Evolutionary conservation across 2,329 filamentous ascomycete genomes (phyloP).

Genomic region (Aspergillus fischeri): DNA sequence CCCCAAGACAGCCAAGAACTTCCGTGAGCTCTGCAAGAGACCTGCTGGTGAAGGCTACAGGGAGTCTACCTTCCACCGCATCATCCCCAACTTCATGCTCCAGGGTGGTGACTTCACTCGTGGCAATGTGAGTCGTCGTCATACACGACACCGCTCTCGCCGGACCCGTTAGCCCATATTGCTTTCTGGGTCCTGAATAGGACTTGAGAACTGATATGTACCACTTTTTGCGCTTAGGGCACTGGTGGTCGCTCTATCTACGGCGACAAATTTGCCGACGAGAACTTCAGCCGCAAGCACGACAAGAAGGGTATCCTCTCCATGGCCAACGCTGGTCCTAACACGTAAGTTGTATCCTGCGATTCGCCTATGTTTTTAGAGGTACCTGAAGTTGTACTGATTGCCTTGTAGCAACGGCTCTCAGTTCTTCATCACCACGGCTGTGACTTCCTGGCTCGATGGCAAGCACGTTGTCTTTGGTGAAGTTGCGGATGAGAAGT

Average conservation of each 20-base stretch:
- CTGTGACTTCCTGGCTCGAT: conserved; percentile 63
- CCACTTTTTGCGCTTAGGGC: conserved; percentile 52
- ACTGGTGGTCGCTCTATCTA: conserved; percentile 93
- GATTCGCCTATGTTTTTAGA: not conserved
- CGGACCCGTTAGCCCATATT: not conserved
- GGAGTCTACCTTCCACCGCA: conserved; percentile 83
- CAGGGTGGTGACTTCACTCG: conserved; percentile 95
- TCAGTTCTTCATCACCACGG: conserved; percentile 70
- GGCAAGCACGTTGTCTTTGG: conserved; percentile 69
- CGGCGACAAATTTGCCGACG: conserved; percentile 87
- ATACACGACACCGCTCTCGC: not conserved
- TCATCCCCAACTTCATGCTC: conserved; percentile 92
- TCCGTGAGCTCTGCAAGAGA: conserved; percentile 75
- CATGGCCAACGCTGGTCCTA: conserved; percentile 93
- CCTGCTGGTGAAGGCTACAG: conserved; percentile 80
- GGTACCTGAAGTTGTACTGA: conserved; percentile 1
- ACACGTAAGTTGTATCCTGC: conserved; percentile 60
- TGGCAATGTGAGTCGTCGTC: conserved; percentile 65
- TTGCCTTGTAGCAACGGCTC: conserved; percentile 55
- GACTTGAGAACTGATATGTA: conserved; percentile 9
- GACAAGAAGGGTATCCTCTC: conserved; percentile 72
- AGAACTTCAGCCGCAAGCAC: conserved; percentile 83
- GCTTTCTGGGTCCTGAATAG: not conserved
- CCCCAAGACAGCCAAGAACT: conserved; percentile 84
- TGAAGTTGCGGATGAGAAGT: conserved; percentile 54